A percentile compares a stretch with the other conserved stretches of the same genome.
phyloP scores from a whole-genome alignment of 129 eudicot genomes.

The Logfia minima region DNA sequence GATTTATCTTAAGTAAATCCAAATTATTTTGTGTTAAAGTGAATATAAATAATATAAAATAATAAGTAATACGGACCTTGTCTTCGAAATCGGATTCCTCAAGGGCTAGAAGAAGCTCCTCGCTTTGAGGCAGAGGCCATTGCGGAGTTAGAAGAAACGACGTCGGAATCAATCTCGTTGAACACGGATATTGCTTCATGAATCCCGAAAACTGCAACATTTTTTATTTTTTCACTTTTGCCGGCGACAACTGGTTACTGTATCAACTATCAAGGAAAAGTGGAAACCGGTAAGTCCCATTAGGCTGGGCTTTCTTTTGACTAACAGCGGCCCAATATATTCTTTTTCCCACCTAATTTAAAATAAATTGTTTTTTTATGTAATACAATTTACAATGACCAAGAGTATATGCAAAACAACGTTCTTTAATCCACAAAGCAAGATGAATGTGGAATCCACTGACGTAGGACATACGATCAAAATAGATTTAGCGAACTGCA shows the following conservation, averaged over 20 bases:
- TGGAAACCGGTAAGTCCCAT: background rate
- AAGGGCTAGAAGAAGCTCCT: slow-evolving; percentile 67
- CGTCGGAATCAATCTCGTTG: slow-evolving; percentile 58
- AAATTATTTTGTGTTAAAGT: no score
- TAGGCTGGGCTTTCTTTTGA: background rate
- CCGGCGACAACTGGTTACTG: background rate
- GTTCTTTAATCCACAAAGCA: no score
- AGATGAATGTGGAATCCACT: no score
- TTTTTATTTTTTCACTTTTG: background rate
- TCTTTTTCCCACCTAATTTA: no score
- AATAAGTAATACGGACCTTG: slow-evolving; percentile 39
- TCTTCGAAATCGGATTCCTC: slow-evolving; percentile 68
- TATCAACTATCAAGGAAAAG: background rate
- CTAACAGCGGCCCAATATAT: background rate
- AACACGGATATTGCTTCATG: slow-evolving; percentile 63
- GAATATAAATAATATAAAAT: background rate
- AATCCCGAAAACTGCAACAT: slow-evolving; percentile 66
- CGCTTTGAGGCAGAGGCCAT: slow-evolving; percentile 64
- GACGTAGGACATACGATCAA: no score
- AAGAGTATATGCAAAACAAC: no score
- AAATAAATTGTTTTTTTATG: no score
- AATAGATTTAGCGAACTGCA: no score
- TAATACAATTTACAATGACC: no score
- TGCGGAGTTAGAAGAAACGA: slow-evolving; percentile 50
- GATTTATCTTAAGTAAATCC: no score